Evolutionary conservation across 169 alveolate species (phyloP), one percentile per base, ranked within the genome.

Genomic region (Plasmodium malariae): DNA sequence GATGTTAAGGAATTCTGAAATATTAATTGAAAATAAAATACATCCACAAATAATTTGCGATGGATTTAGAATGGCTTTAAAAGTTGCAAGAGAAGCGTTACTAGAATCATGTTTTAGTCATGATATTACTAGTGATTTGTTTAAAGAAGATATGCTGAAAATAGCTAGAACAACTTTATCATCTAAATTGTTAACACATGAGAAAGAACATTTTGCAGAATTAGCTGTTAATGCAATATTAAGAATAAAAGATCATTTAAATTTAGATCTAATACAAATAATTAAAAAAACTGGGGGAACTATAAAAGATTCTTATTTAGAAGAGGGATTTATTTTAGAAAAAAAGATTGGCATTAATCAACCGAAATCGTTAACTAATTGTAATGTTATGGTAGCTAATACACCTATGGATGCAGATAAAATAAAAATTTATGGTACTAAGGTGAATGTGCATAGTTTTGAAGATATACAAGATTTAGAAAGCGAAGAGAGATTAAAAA

Each of bases 351-450:
- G 99, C 55, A 97, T 97, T 0, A 99, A 99, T 48, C 98, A 98
- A 89, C 98, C 99, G 21, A 97, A 95, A 91, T 93, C 92, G 54
- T 92, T 96, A 93, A 96, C 94, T 36, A 95, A 97, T 87, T 94
- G 97, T 94, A 96, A 93, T 83, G 95, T 98, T 49, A 86, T 98
- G 94, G 98, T 99, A 71, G 99, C 99, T 1, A 98, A 99, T 94
- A 98, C 99, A 45, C 99, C 99, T 11, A 98, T 99, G 99, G 99
- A 99, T 96, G 98, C 99, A 51, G 99, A 99, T 94, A 99, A 99
- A 94, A 97, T 99, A 80, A 98, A 99, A 96, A 99, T 99, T 36
- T 98, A 98, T 93, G 99, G 99, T 1, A 98, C 99, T 3, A 97
- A 98, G 87, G 99, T 98, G 34, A 97, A 97, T 87, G 99, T 98